Evolutionary conservation across 805 yeast species (phyloP), one percentile per base, ranked within the genome.

Genomic region (Saccharomyces paradoxus): DNA sequence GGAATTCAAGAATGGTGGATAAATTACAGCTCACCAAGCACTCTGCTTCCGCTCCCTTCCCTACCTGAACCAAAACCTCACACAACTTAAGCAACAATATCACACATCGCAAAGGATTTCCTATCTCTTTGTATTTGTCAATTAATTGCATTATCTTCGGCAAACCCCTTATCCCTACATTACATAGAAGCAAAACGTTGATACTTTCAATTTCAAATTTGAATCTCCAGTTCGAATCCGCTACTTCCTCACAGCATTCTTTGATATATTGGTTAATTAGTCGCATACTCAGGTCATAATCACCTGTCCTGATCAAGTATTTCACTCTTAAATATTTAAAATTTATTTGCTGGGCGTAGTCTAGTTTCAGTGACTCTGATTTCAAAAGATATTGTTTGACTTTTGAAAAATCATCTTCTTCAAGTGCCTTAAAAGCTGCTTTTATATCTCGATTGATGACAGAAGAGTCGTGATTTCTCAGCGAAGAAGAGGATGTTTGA

Each of bases 91-190:
- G 54, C 2, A 79, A 62, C 0, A 82, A 80, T 55, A 81, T 82
- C 1, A 78, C 72, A 0, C 76, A 65, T 8, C 79, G 63, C 0
- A 77, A 64, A 2, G 73, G 65, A 53, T 79, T 73, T 1, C 84
- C 81, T 8, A 78, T 72, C 3, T 66, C 62, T 22, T 75, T 74
- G 0, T 86, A 79, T 12, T 74, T 61, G 49, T 77, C 75, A 1
- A 85, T 66, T 51, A 81, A 74, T 56, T 80, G 80, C 5, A 80
- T 63, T 0, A 83, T 61, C 21, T 77, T 62, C 0, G 85, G 76
- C 8, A 84, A 58, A 0, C 80, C 81, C 54, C 85, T 73, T 9
- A 77, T 66, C 13, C 82, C 79, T 4, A 74, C 67, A 0, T 79
- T 77, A 14, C 77, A 65, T 4, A 68, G 59, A 26, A 76, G 59